phyloP scores from a whole-genome alignment of 495 filamentous ascomycete genomes.

The Endocarpon pusillum region DNA sequence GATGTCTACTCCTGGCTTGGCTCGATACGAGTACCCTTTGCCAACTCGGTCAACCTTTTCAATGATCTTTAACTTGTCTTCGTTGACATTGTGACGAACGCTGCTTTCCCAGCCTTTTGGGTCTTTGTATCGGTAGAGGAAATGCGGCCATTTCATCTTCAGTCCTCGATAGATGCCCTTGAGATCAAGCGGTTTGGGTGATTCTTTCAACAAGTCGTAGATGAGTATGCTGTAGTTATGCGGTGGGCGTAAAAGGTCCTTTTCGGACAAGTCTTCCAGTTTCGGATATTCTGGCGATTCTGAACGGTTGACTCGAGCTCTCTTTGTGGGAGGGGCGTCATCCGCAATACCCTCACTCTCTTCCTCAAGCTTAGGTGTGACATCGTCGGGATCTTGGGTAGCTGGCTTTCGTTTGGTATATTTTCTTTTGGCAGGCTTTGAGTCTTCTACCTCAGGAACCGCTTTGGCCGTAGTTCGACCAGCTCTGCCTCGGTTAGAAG shows the following conservation, averaged over 20 bases:
- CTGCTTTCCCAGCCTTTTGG: constrained; percentile 94
- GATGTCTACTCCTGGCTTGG: not conserved
- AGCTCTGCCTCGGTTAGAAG: constrained; percentile 42
- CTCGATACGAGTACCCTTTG: not conserved
- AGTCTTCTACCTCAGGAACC: constrained; percentile 33
- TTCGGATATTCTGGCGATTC: constrained; percentile 57
- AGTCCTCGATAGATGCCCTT: constrained; percentile 90
- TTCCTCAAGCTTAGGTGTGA: constrained; percentile 17
- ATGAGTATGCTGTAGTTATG: constrained; percentile 84
- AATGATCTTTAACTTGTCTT: constrained; percentile 34
- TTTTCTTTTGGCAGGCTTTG: constrained; percentile 57
- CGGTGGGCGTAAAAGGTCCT: constrained; percentile 69
- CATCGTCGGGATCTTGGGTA: constrained; percentile 44
- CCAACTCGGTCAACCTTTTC: not conserved
- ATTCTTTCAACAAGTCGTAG: constrained; percentile 69
- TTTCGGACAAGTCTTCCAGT: constrained; percentile 59
- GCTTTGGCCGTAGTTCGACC: constrained; percentile 25
- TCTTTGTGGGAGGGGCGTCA: constrained; percentile 35
- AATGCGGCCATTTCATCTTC: constrained; percentile 76
- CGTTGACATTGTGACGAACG: constrained; percentile 86
- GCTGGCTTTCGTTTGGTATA: constrained; percentile 63
- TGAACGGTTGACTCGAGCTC: constrained; percentile 40
- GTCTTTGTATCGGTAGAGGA: constrained; percentile 53
- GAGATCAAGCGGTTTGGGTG: constrained; percentile 54
- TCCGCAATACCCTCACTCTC: too few species aligned